These are phyloP conservation scores for Didymella sp. DNA, from an alignment of 2,329 filamentous ascomycete species.

Conservation along the genomic window DNA sequence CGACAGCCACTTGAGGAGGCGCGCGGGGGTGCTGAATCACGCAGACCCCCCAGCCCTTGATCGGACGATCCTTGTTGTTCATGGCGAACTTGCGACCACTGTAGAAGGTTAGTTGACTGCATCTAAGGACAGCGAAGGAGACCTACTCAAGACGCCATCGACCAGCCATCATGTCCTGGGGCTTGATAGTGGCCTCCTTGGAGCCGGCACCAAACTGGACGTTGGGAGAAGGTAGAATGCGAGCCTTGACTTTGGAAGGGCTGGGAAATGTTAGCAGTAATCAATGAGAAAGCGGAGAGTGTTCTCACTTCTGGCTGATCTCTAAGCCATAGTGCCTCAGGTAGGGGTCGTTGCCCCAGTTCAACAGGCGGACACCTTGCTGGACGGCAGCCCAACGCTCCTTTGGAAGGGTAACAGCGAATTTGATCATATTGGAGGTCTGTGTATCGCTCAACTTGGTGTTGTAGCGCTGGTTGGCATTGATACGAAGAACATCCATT, in stretches of 20 bases:
- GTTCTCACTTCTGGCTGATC: conserved; percentile 59
- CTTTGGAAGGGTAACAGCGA: conserved; percentile 79
- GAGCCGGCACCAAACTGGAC: conserved; percentile 66
- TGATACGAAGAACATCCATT: conserved; percentile 62
- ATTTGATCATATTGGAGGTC: conserved; percentile 89
- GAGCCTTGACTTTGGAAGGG: conserved; percentile 71
- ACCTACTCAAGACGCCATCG: conserved; percentile 79
- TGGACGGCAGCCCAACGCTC: conserved; percentile 73
- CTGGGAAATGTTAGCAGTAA: background rate
- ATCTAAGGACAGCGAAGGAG: background rate
- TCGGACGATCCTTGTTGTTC: conserved; percentile 63
- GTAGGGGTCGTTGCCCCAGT: conserved; percentile 73
- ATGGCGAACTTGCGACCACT: conserved; percentile 74
- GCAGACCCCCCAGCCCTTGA: conserved; percentile 79
- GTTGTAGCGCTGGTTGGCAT: conserved; percentile 63
- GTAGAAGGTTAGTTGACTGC: background rate
- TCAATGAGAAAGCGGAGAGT: background rate
- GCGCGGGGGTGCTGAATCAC: conserved; percentile 61
- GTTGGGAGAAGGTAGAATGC: conserved; percentile 72
- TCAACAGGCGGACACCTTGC: conserved; percentile 69
- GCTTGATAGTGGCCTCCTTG: conserved; percentile 34
- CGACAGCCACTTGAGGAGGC: conserved; percentile 53
- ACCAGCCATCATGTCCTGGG: conserved; percentile 62
- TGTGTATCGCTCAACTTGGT: conserved; percentile 67
- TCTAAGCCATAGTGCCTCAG: conserved; percentile 76